Percentiles rank a stretch among this genome's conserved stretches.
Evolutionary conservation across 306 rosid species (phyloP).

Genomic region (Citrullus colocynthis): DNA sequence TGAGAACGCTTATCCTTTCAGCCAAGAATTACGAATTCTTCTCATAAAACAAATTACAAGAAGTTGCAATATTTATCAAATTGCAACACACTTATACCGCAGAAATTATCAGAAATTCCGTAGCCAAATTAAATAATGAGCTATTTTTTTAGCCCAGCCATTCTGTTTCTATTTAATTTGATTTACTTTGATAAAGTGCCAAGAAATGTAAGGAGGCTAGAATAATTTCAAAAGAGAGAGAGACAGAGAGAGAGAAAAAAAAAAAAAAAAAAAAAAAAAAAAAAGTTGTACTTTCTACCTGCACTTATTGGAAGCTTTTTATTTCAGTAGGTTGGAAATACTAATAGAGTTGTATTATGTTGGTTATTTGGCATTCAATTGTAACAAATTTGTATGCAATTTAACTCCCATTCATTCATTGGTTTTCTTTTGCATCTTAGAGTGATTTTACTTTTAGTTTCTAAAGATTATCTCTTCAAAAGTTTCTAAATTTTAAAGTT

Average conservation of each 20-base stretch:
- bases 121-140: not conserved
- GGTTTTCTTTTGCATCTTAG: too few relatives aligned
- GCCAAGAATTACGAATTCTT: slow-evolving; percentile 49
- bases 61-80: not conserved
- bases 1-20: slow-evolving; percentile 42
- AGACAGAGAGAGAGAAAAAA: too few relatives aligned
- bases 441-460: too few relatives aligned
- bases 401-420: too few relatives aligned
- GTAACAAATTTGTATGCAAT: too few relatives aligned
- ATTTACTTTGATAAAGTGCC: not conserved
- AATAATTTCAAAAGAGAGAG: not conserved
- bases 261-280: not conserved
- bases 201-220: not conserved
- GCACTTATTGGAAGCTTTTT: not conserved
- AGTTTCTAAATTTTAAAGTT: too few relatives aligned
- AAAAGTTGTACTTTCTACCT: not conserved
- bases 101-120: not conserved
- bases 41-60: slow-evolving; percentile 22
- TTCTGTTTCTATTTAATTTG: not conserved
- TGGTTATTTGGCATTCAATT: too few relatives aligned
- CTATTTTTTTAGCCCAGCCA: not conserved
- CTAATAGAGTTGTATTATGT: too few relatives aligned
- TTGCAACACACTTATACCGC: not conserved
- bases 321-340: not conserved
- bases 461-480: too few relatives aligned